These are phyloP conservation scores for Spergularia bocconei DNA, from an alignment of 148 eudicot genomes.

Conservation along the genomic window DNA sequence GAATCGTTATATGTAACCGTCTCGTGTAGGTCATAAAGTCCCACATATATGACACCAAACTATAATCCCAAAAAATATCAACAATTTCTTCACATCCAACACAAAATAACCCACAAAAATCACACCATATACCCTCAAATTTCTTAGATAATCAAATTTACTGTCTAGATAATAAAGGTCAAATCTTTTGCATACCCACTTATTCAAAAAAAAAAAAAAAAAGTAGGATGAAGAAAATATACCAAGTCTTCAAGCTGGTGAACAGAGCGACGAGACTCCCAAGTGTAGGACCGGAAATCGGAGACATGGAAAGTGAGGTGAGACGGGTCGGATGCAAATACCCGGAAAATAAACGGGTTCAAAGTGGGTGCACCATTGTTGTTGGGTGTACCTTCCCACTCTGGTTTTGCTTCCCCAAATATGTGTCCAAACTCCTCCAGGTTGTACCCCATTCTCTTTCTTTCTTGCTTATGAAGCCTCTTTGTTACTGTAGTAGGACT, in stretches of 20 bases:
- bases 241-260: constrained; percentile 78
- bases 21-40: too few relatives aligned
- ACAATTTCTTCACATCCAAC: too few relatives aligned
- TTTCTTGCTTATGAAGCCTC: neutral
- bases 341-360: constrained; percentile 51
- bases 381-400: constrained; percentile 32
- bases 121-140: too few relatives aligned
- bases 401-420: constrained; percentile 56
- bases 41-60: too few relatives aligned
- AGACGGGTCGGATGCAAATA: constrained; percentile 36
- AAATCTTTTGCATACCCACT: neutral
- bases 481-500: too few relatives aligned
- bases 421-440: constrained; percentile 51
- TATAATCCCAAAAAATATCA: too few relatives aligned
- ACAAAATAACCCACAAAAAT: too few relatives aligned
- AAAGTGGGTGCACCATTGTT: constrained; percentile 9
- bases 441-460: constrained; percentile 13
- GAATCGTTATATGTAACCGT: too few relatives aligned
- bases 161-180: neutral
- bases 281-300: constrained; percentile 61
- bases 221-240: neutral
- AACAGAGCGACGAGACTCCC: constrained; percentile 47
- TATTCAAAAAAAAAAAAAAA: neutral
- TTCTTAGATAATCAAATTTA: neutral
- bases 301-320: constrained; percentile 45